phyloP scores from a whole-genome alignment of 129 eudicot genomes.

The Silybum marianum region DNA sequence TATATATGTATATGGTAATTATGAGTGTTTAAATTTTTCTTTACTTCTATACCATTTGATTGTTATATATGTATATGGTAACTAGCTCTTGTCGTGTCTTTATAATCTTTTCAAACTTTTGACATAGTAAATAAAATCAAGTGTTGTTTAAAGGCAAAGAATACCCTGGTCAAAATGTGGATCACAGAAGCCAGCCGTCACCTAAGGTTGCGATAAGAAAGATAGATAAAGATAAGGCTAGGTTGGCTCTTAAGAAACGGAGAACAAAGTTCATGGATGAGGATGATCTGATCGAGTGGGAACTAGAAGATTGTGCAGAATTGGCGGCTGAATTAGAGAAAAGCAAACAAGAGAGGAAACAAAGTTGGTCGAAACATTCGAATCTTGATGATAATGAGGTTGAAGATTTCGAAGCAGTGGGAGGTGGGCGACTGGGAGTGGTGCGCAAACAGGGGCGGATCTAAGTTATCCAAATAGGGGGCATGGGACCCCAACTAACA shows the following conservation, averaged over 20 bases:
- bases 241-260: slow-evolving; percentile 39
- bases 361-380: not conserved
- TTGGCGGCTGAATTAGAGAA: slow-evolving; percentile 23
- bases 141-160: not conserved
- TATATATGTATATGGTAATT: no score
- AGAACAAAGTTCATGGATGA: slow-evolving; percentile 44
- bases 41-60: no score
- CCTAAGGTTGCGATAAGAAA: slow-evolving; percentile 39
- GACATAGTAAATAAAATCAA: no score
- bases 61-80: no score
- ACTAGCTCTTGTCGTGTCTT: no score
- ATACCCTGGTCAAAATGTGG: slow-evolving; percentile 18
- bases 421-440: no score
- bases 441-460: no score
- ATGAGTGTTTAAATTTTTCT: no score
- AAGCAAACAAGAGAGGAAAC: not conserved
- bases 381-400: not conserved
- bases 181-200: slow-evolving; percentile 19
- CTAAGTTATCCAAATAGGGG: no score
- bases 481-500: no score
- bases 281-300: slow-evolving; percentile 49
- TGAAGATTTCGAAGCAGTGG: not conserved
- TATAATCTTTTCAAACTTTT: no score
- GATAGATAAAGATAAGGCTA: slow-evolving; percentile 48
- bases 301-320: slow-evolving; percentile 48